These are phyloP conservation scores for Neurospora sp. DNA, from an alignment of 495 filamentous ascomycete genomes.

Conservation along the genomic window DNA sequence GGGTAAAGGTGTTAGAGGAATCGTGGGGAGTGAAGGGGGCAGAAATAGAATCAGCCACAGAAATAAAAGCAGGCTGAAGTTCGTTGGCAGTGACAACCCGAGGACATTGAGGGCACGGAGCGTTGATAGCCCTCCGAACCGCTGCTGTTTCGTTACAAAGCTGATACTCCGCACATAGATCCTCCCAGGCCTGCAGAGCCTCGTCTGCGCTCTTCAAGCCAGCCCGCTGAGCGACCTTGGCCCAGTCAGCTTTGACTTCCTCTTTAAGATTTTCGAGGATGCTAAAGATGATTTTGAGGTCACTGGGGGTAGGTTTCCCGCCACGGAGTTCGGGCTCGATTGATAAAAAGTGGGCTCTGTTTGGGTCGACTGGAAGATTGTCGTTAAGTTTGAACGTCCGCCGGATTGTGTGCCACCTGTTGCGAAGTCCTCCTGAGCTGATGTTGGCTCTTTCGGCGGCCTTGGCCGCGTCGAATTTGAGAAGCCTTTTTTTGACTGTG, in stretches of 20 bases:
- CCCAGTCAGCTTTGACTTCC: neutral
- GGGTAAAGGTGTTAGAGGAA: neutral
- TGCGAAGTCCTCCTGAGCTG: neutral
- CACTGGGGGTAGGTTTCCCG: neutral
- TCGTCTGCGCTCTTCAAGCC: neutral
- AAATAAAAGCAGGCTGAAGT: neutral
- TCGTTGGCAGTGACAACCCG: neutral
- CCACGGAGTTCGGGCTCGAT: neutral
- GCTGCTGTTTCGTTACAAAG: neutral
- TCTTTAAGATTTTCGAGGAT: neutral
- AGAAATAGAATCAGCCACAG: neutral
- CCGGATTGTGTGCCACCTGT: neutral
- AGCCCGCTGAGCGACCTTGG: neutral
- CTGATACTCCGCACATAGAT: neutral
- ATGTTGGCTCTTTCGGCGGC: neutral
- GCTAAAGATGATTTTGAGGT: neutral
- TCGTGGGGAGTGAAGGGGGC: neutral
- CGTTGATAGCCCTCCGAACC: neutral
- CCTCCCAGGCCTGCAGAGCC: neutral
- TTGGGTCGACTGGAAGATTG: neutral
- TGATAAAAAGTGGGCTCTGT: neutral
- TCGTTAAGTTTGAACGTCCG: neutral
- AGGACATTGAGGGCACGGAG: neutral
- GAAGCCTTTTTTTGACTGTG: neutral
- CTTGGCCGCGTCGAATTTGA: neutral